Percentiles rank a stretch among this genome's conserved stretches.
Evolutionary conservation across 495 filamentous ascomycete species (phyloP).

Genomic region (Penicillium tannophilum): DNA sequence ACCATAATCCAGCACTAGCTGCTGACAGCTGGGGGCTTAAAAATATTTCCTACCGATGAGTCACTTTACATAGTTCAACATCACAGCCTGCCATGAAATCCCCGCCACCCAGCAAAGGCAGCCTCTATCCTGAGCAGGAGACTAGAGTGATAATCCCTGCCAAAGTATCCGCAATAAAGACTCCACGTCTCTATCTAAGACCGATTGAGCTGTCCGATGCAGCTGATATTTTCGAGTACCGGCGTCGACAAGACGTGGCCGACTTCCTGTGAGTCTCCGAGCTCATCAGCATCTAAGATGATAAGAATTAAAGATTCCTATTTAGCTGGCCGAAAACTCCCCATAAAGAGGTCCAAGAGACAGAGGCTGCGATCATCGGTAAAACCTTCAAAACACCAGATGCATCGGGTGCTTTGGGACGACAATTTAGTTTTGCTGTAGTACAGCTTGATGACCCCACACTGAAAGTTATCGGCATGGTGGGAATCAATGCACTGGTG

Average conservation of each 20-base stretch:
- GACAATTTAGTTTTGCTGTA: constrained; percentile 27
- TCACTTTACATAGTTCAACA: background rate
- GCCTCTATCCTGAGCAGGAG: constrained; percentile 20
- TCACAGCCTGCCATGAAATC: background rate
- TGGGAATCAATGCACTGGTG: constrained; percentile 27
- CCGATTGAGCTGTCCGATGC: constrained; percentile 22
- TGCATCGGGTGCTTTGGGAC: constrained; percentile 24
- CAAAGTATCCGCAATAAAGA: constrained; percentile 14
- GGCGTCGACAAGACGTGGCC: constrained; percentile 28
- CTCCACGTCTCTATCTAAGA: constrained; percentile 25
- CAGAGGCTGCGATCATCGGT: constrained; percentile 19
- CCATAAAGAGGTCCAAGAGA: constrained; percentile 22
- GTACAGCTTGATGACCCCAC: constrained; percentile 18
- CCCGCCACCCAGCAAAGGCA: constrained; percentile 2
- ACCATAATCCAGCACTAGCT: background rate
- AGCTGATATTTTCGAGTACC: constrained; percentile 22
- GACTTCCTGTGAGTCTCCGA: constrained; percentile 30
- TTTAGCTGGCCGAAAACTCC: constrained; percentile 25
- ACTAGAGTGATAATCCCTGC: constrained; percentile 22
- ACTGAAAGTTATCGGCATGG: constrained; percentile 23
- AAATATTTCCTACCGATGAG: background rate
- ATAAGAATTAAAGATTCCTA: background rate
- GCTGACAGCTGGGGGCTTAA: background rate
- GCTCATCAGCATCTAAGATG: background rate
- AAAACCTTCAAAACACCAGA: constrained; percentile 30